Percentiles rank a stretch among this genome's conserved stretches.
phyloP scores from a whole-genome alignment of 768 basidiomycete species.

The Phlegmacium glaucopus region DNA sequence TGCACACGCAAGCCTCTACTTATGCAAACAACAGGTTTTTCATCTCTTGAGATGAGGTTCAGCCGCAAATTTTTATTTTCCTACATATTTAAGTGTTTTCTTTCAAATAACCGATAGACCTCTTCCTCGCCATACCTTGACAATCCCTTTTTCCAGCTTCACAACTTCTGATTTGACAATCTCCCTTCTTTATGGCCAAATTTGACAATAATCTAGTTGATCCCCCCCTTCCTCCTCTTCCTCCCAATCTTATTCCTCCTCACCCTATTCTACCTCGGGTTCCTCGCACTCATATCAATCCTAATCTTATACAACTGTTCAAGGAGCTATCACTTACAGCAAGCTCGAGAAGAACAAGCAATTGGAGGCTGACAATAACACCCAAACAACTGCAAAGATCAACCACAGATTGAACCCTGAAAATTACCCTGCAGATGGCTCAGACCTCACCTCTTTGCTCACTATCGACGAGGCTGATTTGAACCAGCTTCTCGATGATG shows the following conservation, averaged over 20 bases:
- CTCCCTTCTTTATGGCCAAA: not conserved
- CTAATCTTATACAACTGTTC: not conserved
- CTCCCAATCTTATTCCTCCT: not conserved
- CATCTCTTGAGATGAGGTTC: not conserved
- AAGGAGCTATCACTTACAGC: not conserved
- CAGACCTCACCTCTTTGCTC: not conserved
- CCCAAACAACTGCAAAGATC: not conserved
- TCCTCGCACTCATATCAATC: slow-evolving; percentile 1
- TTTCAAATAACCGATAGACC: not conserved
- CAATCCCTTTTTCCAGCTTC: not conserved
- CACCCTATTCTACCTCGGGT: not conserved
- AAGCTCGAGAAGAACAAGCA: slow-evolving; percentile 1
- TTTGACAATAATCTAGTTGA: not conserved
- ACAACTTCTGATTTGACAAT: not conserved
- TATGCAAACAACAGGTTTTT: not conserved
- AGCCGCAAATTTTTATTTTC: not conserved
- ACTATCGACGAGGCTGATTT: not conserved
- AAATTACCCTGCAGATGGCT: not conserved
- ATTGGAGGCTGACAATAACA: not conserved
- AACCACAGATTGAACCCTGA: not conserved
- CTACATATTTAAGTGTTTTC: not conserved
- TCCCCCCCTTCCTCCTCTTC: not conserved
- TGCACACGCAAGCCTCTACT: not conserved
- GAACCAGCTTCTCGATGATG: not conserved
- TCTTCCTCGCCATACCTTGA: not conserved